A percentile compares a stretch with the other conserved stretches of the same genome.
Evolutionary conservation across 148 eudicot species (phyloP).

Genomic region (Camellia sinensis): DNA sequence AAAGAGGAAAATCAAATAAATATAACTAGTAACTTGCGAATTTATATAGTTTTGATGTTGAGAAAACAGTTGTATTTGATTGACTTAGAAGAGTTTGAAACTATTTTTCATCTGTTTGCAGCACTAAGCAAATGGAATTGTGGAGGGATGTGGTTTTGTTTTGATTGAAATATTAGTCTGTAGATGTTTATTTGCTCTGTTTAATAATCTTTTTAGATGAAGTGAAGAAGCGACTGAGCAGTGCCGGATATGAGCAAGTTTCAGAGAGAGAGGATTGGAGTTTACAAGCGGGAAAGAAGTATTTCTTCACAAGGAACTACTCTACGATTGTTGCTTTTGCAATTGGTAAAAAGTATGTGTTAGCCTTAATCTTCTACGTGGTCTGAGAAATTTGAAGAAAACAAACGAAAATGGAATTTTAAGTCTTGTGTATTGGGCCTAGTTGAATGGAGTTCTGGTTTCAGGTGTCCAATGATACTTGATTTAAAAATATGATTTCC

Average conservation of each 20-base stretch:
- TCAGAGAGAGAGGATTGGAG: constrained; percentile 87
- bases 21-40: too few species aligned
- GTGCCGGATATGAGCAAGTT: constrained; percentile 71
- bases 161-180: background rate
- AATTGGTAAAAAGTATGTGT: constrained; percentile 81
- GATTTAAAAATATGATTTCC: background rate
- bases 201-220: constrained; percentile 47
- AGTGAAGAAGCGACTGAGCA: constrained; percentile 69
- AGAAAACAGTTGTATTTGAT: too few species aligned
- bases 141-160: too few species aligned
- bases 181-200: background rate
- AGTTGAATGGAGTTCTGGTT: background rate
- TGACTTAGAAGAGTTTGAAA: background rate
- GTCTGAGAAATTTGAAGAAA: background rate
- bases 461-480: background rate
- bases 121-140: too few species aligned
- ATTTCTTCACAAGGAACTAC: constrained; percentile 84
- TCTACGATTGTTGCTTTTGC: constrained; percentile 96
- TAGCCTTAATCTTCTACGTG: background rate
- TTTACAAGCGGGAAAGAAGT: constrained; percentile 70
- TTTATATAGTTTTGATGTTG: too few species aligned
- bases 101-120: background rate
- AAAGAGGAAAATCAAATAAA: too few species aligned
- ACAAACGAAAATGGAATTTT: too few species aligned
- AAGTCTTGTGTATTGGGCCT: background rate